Base-by-base conservation (phyloP, 805 yeast genomes). In the Candida rishiriensis region DNA sequence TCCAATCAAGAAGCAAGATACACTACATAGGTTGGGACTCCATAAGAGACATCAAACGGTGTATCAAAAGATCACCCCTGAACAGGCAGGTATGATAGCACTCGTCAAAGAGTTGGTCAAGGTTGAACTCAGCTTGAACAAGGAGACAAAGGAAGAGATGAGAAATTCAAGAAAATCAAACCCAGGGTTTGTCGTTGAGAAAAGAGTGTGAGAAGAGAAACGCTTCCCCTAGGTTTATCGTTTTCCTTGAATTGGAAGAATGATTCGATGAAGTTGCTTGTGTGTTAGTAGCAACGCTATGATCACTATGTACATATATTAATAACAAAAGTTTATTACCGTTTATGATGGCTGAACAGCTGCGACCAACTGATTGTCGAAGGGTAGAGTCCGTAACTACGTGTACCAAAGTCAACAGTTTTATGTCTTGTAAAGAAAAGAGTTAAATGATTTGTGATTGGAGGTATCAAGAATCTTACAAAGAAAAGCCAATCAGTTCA, bases 71-170 rank as follows among this genome's bases (percentile, higher is more conserved):
- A 88, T 86, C 3, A 73, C 84, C 11, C 89, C 95, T 13, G 78
- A 83, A 30, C 77, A 83, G 47, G 97, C 98, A 3, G 96, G 96
- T 63, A 81, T 83, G 71, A 74, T 91, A 44, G 79, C 88, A 29
- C 71, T 75, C 47, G 87, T 91, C 38, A 91, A 91, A 65, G 97
- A 91, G 63, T 71, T 91, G 44, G 90, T 91, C 9, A 78, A 77
- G 39, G 93, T 91, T 28, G 91, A 88, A 54, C 68, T 88, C 32
- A 80, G 84, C 10, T 82, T 80, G 36, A 66, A 70, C 28, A 68
- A 68, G 15, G 65, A 80, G 53, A 64, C 80, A 1, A 74, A 72
- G 42, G 63, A 65, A 14, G 74, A 85, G 57, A 70, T 81, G 62
- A 71, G 82, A 43, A 59, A 55, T 10, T 68, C 69, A 35, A 76